phyloP scores from a whole-genome alignment of 768 basidiomycete genomes.

The Amanita pseudoporphyria region DNA sequence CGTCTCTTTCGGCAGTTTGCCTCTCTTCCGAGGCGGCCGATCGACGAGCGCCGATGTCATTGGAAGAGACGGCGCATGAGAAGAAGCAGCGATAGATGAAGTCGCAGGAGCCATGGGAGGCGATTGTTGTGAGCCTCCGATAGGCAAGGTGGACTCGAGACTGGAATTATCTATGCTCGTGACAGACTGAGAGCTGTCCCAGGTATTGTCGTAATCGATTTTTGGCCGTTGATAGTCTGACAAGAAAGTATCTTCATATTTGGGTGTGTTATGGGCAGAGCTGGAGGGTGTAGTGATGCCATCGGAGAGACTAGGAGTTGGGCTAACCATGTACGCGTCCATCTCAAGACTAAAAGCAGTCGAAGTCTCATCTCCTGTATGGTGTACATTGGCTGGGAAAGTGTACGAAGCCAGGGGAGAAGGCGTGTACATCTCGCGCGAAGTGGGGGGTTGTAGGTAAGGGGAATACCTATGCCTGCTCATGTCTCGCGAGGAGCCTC shows the following conservation, averaged over 20 bases:
- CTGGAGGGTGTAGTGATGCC: conserved; percentile 41
- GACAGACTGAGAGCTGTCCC: conserved; percentile 39
- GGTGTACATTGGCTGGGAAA: conserved; percentile 44
- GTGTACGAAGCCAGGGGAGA: conserved; percentile 39
- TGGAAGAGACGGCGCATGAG: conserved; percentile 43
- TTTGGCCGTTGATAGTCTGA: conserved; percentile 39
- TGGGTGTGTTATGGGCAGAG: conserved; percentile 37
- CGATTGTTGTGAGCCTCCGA: conserved; percentile 30
- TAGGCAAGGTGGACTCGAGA: conserved; percentile 45
- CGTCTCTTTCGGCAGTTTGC: conserved; percentile 85
- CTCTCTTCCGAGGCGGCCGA: conserved; percentile 72
- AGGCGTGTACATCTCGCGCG: conserved; percentile 40
- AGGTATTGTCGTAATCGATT: conserved; percentile 40
- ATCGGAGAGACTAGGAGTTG: conserved; percentile 39
- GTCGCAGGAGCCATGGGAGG: conserved; percentile 37
- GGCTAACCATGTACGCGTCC: conserved; percentile 32
- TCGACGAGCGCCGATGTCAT: conserved; percentile 56
- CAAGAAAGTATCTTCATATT: conserved; percentile 35
- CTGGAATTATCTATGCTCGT: conserved; percentile 38
- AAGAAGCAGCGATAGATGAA: conserved; percentile 31
- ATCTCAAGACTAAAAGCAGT: conserved; percentile 37
- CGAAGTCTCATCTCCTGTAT: conserved; percentile 30
- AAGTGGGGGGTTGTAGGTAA: conserved; percentile 35
- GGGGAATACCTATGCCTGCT: conserved; percentile 45
- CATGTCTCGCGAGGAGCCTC: conserved; percentile 52